Conservation (phyloP, 176 grass and related monocot genomes). For the Stipa capillata region DNA sequence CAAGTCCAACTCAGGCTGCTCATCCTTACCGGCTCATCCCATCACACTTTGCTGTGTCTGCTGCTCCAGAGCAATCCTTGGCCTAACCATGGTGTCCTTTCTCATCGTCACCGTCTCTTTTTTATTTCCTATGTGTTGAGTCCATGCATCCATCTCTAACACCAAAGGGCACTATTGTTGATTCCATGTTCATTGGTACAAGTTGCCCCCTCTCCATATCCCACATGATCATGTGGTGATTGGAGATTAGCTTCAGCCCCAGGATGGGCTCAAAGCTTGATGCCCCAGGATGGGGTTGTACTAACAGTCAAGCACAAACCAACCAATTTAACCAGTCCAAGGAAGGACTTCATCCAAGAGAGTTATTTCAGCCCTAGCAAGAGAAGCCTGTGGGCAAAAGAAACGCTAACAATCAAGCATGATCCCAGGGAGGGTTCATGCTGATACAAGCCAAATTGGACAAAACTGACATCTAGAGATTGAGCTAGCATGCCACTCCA, state of each 20-base stretch:
- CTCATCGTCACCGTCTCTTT: slow-evolving; percentile 24
- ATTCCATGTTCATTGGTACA: slow-evolving; percentile 25
- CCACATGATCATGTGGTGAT: slow-evolving; percentile 54
- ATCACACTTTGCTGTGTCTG: slow-evolving; percentile 68
- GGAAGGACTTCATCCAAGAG: slow-evolving; percentile 38
- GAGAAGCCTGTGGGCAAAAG: slow-evolving; percentile 33
- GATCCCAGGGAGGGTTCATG: slow-evolving; percentile 30
- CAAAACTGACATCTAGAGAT: slow-evolving; percentile 27
- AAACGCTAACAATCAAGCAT: slow-evolving; percentile 47
- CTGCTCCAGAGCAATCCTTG: slow-evolving; percentile 84
- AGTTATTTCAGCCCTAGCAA: slow-evolving; percentile 34
- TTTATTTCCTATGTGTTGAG: slow-evolving; percentile 45
- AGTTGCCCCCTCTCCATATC: slow-evolving; percentile 34
- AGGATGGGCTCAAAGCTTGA: slow-evolving; percentile 74
- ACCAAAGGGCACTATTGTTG: slow-evolving; percentile 31
- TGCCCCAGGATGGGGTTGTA: slow-evolving; percentile 62
- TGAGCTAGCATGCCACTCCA: slow-evolving; percentile 23
- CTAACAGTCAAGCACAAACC: slow-evolving; percentile 57
- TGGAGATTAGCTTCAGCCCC: slow-evolving; percentile 66
- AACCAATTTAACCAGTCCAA: slow-evolving; percentile 53
- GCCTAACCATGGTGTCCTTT: slow-evolving; percentile 93
- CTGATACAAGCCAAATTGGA: slow-evolving; percentile 42
- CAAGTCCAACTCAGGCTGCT: slow-evolving; percentile 60
- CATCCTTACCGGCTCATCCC: slow-evolving; percentile 72
- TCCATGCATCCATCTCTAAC: slow-evolving; percentile 58